A percentile compares a stretch with the other conserved stretches of the same genome.
Conservation (phyloP, 1,284 basidiomycete species). For the Macrocybe sp. region DNA sequence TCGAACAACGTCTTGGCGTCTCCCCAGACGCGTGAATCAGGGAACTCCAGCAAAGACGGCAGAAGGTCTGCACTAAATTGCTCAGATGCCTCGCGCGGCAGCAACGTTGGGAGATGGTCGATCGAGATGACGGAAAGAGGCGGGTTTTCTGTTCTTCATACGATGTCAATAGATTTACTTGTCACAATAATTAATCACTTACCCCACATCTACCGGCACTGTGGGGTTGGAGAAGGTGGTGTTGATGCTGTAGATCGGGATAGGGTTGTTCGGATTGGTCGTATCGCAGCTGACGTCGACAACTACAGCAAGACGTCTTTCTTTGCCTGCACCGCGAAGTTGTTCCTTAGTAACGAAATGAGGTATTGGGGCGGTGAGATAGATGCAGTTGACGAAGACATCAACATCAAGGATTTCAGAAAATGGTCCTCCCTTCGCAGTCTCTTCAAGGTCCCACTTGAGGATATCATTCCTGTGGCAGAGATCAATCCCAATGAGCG, state of each 20-base stretch:
- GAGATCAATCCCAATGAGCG: neutral
- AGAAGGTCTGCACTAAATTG: conserved; percentile 92
- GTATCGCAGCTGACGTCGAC: conserved; percentile 99
- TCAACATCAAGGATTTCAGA: conserved; percentile 95
- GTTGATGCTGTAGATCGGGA: conserved; percentile 94
- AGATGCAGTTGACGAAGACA: conserved; percentile 99
- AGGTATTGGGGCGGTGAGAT: conserved; percentile 87
- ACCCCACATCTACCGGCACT: conserved; percentile 81
- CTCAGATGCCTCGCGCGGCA: conserved; percentile 95
- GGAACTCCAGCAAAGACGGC: conserved; percentile 81
- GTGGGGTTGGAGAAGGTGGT: conserved; percentile 96
- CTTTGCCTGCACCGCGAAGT: conserved; percentile 67
- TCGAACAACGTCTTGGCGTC: conserved; percentile 87
- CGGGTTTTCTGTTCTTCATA: conserved; percentile 50
- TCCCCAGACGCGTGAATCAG: conserved; percentile 81
- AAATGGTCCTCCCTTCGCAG: conserved; percentile 96
- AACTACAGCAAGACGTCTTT: conserved; percentile 75
- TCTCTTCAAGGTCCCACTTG: conserved; percentile 98
- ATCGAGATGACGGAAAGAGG: conserved; percentile 89
- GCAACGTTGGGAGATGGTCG: conserved; percentile 94
- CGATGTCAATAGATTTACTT: conserved; percentile 2
- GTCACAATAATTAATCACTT: conserved; percentile 24
- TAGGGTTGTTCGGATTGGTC: conserved; percentile 97
- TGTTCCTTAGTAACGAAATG: conserved; percentile 80
- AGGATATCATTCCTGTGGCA: conserved; percentile 78